Conservation (phyloP, 352 stramenopile genomes). For the Halophytophthora batemanensis region DNA sequence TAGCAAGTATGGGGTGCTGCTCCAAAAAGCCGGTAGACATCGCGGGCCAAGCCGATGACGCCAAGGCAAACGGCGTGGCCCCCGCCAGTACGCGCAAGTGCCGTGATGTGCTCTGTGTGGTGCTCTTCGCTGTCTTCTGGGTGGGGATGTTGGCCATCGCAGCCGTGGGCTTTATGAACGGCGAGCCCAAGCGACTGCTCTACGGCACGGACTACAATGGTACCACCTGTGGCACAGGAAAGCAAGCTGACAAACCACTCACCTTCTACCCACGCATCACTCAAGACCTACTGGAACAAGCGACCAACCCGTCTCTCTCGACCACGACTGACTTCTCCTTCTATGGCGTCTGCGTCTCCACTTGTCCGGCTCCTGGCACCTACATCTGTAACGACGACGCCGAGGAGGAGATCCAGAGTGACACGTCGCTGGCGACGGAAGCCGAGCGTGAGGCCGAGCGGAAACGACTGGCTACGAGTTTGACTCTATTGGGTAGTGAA, state of each 20-base stretch:
- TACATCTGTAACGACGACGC: conserved; percentile 82
- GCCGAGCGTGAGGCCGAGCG: conserved; percentile 39
- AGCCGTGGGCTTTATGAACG: conserved; percentile 51
- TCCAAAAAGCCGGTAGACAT: conserved; percentile 47
- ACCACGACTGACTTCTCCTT: conserved; percentile 50
- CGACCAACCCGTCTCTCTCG: conserved; percentile 40
- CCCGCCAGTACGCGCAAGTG: conserved; percentile 59
- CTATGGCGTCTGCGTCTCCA: conserved; percentile 65
- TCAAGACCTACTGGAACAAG: conserved; percentile 66
- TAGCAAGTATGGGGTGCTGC: conserved; percentile 58
- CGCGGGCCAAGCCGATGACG: conserved; percentile 17
- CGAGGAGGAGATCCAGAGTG: conserved; percentile 44
- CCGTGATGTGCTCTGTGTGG: conserved; percentile 59
- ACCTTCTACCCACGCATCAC: conserved; percentile 80
- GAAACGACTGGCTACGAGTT: conserved; percentile 33
- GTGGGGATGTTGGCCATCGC: conserved; percentile 66
- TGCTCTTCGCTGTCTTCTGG: conserved; percentile 78
- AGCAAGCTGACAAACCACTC: conserved; percentile 21
- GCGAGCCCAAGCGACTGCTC: conserved; percentile 61
- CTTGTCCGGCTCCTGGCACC: conserved; percentile 37
- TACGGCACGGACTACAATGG: conserved; percentile 77
- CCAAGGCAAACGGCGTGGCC: conserved; percentile 38
- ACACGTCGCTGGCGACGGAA: conserved; percentile 38
- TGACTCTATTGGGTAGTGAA: conserved; percentile 25
- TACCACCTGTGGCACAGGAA: conserved; percentile 63